Evolutionary conservation across 1,284 basidiomycete species (phyloP).

Genomic region (Naganishia sp.): DNA sequence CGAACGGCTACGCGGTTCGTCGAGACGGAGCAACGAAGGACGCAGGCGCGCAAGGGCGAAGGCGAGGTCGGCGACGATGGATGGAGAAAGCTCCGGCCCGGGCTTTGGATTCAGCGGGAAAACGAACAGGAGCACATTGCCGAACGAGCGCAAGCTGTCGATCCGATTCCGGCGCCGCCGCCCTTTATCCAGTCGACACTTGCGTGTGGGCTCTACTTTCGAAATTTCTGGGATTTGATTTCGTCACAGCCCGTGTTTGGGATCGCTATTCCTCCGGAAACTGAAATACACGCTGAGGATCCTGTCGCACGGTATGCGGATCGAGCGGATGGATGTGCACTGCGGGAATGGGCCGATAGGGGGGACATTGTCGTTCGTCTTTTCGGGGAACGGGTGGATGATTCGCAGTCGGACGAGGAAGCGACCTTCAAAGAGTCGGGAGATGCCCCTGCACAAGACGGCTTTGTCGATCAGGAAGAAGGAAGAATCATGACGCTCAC

Average conservation of each 20-base stretch:
- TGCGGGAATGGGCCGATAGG: conserved; percentile 30
- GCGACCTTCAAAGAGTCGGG: background rate
- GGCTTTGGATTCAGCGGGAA: conserved; percentile 32
- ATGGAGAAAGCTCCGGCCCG: conserved; percentile 24
- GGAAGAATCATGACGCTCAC: background rate
- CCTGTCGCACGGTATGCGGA: conserved; percentile 21
- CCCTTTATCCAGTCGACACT: conserved; percentile 22
- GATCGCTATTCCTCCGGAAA: conserved; percentile 14
- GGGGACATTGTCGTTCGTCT: conserved; percentile 23
- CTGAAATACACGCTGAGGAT: background rate
- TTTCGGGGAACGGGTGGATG: background rate
- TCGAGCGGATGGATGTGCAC: conserved; percentile 23
- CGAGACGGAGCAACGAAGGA: conserved; percentile 48
- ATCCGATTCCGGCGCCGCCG: background rate
- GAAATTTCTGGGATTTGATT: conserved; percentile 27
- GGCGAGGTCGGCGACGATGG: conserved; percentile 11
- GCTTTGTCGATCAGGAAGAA: conserved; percentile 13
- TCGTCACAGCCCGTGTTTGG: conserved; percentile 18
- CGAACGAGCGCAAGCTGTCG: background rate
- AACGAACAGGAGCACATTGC: conserved; percentile 9
- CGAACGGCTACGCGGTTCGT: conserved; percentile 51
- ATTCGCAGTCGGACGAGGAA: background rate
- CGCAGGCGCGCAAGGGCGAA: conserved; percentile 6
- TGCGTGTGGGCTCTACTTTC: conserved; percentile 30
- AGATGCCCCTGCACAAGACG: background rate